These are phyloP conservation scores for Astrephomene gubernaculifera DNA, from an alignment of 139 green algal species.

Conservation along the genomic window DNA sequence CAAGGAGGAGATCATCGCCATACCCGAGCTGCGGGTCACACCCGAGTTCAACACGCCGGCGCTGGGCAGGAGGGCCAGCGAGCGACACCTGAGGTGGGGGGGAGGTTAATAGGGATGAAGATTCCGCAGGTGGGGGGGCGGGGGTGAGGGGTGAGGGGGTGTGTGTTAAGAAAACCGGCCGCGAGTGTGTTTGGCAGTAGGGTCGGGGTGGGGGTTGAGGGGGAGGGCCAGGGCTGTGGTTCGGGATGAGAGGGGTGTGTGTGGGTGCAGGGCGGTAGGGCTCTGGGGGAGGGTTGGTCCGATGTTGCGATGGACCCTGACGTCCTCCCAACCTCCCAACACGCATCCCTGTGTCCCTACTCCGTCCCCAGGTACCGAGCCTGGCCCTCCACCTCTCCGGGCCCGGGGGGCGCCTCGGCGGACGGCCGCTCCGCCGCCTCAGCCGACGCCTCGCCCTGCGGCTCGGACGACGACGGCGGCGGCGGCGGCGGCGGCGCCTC, in stretches of 20 bases:
- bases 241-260: too few species aligned
- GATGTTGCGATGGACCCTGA: background rate
- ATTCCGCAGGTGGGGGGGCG: background rate
- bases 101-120: background rate
- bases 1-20: constrained; percentile 41
- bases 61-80: constrained; percentile 18
- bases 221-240: too few species aligned
- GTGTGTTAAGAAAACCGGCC: too few species aligned
- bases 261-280: background rate
- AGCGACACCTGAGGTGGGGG: background rate
- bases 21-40: constrained; percentile 27
- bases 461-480: background rate
- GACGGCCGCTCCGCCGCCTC: constrained; percentile 1
- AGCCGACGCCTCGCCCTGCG: constrained; percentile 23
- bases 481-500: background rate
- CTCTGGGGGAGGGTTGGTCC: background rate
- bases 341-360: background rate
- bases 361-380: constrained; percentile 21
- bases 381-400: constrained; percentile 2
- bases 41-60: background rate
- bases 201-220: too few species aligned
- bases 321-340: background rate
- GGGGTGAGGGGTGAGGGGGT: background rate
- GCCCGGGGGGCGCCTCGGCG: background rate
- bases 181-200: too few species aligned